These are phyloP conservation scores for Podaxis pistillaris DNA, from an alignment of 768 basidiomycete genomes.

Conservation along the genomic window DNA sequence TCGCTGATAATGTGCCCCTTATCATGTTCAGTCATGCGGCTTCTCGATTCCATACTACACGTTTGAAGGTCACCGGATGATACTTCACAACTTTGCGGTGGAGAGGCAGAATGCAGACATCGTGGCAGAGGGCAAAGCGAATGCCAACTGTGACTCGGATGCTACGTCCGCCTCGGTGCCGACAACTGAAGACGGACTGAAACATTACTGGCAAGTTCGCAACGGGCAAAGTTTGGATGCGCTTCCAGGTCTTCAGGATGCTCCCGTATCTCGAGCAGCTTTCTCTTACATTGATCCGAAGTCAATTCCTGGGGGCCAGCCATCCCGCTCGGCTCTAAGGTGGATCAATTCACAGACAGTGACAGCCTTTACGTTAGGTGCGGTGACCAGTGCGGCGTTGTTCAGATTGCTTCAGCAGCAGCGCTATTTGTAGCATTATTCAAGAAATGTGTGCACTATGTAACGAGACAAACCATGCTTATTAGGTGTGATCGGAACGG, in stretches of 20 bases:
- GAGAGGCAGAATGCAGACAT: conserved; percentile 37
- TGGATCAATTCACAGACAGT: neutral
- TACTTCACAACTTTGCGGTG: conserved; percentile 38
- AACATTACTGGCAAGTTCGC: conserved; percentile 45
- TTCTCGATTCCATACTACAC: conserved; percentile 54
- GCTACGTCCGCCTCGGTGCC: neutral
- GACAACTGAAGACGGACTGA: conserved; percentile 39
- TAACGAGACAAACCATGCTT: too few relatives aligned
- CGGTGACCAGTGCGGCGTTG: neutral
- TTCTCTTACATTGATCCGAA: conserved; percentile 8
- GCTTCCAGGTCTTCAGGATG: conserved; percentile 39
- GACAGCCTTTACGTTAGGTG: conserved; percentile 2
- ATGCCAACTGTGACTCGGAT: neutral
- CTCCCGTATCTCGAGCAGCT: conserved; percentile 17
- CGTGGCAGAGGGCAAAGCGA: conserved; percentile 17
- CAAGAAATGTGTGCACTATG: neutral
- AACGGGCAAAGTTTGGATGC: conserved; percentile 53
- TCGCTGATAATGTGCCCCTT: neutral
- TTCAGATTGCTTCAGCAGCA: neutral
- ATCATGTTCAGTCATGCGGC: conserved; percentile 51
- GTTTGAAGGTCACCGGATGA: conserved; percentile 47
- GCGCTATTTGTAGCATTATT: neutral
- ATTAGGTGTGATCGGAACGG: neutral
- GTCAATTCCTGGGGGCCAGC: neutral
- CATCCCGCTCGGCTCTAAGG: neutral